Evolutionary conservation across 192 early-diverging fungal genomes (phyloP).

Genomic region (Phycomyces nitens): DNA sequence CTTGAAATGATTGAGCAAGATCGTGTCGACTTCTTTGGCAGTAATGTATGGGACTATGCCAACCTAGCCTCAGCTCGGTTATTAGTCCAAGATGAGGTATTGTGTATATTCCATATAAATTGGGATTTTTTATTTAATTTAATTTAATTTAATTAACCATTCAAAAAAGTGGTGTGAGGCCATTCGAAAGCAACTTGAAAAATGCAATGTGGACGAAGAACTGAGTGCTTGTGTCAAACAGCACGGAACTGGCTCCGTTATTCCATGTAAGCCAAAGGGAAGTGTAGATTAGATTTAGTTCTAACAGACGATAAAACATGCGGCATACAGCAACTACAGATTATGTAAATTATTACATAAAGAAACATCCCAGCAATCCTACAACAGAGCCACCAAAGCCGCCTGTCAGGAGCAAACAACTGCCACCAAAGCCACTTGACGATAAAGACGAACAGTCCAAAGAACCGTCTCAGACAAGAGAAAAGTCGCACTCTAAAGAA

Average conservation of each 20-base stretch:
- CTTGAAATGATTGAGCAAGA: conserved; percentile 23
- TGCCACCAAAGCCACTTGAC: not conserved
- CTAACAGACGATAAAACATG: not conserved
- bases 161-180: conserved; percentile 24
- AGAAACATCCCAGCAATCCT: not conserved
- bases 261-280: conserved; percentile 9
- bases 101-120: too few species aligned
- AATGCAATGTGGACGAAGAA: conserved; percentile 17
- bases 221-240: not conserved
- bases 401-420: not conserved
- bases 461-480: too few species aligned
- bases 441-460: not conserved
- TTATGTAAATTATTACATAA: conserved; percentile 13
- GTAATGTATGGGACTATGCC: conserved; percentile 23
- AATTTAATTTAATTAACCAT: too few species aligned
- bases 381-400: not conserved
- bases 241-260: conserved; percentile 3
- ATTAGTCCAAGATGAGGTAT: conserved; percentile 22
- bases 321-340: conserved; percentile 9
- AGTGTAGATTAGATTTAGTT: not conserved
- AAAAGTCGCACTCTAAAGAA: too few species aligned
- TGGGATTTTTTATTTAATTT: too few species aligned
- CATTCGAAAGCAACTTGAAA: conserved; percentile 19
- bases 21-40: conserved; percentile 20
- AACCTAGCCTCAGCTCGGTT: conserved; percentile 19